Conservation (phyloP, 75 land plant species). For the Sequoia sempervirens region DNA sequence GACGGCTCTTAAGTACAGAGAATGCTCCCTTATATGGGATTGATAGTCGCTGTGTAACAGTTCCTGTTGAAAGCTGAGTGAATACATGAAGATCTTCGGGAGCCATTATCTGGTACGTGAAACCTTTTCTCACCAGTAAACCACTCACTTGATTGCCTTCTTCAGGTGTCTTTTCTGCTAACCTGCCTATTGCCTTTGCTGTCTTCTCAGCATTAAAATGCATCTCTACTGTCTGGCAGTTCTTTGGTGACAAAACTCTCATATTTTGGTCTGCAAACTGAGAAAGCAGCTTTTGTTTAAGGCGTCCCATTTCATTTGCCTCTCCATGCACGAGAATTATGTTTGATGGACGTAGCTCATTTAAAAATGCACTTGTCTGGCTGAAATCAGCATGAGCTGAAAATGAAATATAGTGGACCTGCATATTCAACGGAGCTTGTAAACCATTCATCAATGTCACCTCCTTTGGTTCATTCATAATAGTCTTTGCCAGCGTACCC, state of each 20-base stretch:
- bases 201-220: conserved; percentile 89
- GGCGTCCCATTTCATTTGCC: conserved; percentile 93
- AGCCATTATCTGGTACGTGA: conserved; percentile 94
- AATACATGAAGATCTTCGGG: conserved; percentile 91
- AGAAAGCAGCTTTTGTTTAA: conserved; percentile 72
- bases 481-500: conserved; percentile 86
- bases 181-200: conserved; percentile 86
- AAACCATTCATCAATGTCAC: conserved; percentile 90
- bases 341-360: conserved; percentile 86
- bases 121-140: conserved; percentile 87
- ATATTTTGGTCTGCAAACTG: conserved; percentile 82
- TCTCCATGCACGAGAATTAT: conserved; percentile 97
- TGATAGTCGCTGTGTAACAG: conserved; percentile 77
- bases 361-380: conserved; percentile 88
- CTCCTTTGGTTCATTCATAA: conserved; percentile 92
- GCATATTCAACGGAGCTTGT: conserved; percentile 86
- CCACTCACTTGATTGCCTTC: conserved; percentile 84
- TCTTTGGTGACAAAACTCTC: conserved; percentile 80
- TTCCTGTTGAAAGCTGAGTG: conserved; percentile 87
- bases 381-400: conserved; percentile 97
- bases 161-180: conserved; percentile 86
- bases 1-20: conserved; percentile 64
- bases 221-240: conserved; percentile 96
- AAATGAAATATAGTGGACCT: conserved; percentile 92
- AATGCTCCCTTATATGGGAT: conserved; percentile 87